These are phyloP conservation scores for Phragmites australis DNA, from an alignment of 176 grass and related monocot genomes.

Conservation along the genomic window DNA sequence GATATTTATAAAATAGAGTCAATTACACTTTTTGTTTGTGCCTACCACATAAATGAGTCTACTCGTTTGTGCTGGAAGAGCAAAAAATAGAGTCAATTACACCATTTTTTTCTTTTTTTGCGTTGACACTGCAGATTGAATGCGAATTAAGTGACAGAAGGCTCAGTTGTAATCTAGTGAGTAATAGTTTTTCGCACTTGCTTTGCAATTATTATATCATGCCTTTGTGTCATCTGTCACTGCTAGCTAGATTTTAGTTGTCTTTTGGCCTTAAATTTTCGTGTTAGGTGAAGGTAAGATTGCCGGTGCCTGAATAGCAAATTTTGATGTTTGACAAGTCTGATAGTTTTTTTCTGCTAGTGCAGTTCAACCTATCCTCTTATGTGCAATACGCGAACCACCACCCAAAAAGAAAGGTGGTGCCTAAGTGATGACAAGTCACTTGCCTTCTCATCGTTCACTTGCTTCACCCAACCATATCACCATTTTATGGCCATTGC, in stretches of 20 bases:
- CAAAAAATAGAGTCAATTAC: neutral
- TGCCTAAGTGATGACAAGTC: constrained; percentile 6
- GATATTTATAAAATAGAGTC: neutral
- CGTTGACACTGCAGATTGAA: neutral
- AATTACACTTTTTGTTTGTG: neutral
- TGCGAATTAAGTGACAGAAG: neutral
- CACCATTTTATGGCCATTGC: neutral
- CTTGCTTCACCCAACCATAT: neutral
- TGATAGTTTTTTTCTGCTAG: constrained; percentile 13
- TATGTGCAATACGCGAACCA: constrained; percentile 9
- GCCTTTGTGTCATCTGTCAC: neutral
- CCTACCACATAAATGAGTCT: neutral
- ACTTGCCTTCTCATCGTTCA: constrained; percentile 13
- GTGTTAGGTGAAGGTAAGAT: constrained; percentile 16
- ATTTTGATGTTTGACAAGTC: constrained; percentile 20
- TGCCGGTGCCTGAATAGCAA: neutral
- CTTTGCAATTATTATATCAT: neutral
- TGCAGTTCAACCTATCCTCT: constrained; percentile 49
- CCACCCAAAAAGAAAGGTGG: constrained; percentile 1
- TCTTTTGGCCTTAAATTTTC: neutral
- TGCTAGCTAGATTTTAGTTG: neutral
- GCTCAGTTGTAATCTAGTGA: neutral
- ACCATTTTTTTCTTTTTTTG: neutral
- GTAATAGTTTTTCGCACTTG: neutral
- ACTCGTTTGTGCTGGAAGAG: neutral